Base-by-base conservation (phyloP, 1,284 basidiomycete genomes). In the Trametes pubescens region DNA sequence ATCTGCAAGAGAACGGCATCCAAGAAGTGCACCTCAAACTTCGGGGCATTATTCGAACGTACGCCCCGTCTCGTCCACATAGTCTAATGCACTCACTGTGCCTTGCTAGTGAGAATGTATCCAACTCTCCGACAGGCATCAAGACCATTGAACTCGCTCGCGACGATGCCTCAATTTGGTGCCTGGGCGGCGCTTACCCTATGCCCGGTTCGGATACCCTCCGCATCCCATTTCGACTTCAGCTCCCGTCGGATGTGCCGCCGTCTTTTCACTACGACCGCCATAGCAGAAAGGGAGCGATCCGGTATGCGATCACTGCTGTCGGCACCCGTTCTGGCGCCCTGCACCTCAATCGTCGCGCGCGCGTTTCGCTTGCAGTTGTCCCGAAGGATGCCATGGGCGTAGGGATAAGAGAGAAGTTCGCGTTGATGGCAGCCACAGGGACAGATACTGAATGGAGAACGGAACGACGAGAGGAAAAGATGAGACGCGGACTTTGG, bases 401-500 rank as follows among this genome's bases (percentile, higher is more conserved):
- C 4, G 59, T 63, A 11, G 54, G 60, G 2, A 51, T 67, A 0
- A 35, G 47, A 1, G 26, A 49, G 5, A 38, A 65, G 2, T 55
- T 72, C n/a, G 51, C 59, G 2, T 65, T 68, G 6, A 34, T 71
- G 18, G 65, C 1, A n/a, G 18, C 43, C 4, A 64, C 65, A 13
- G 35, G 53, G 1, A 34, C 29, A 1, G 64, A 65, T 21, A 55
- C 57, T 0, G 34, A 2, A 21, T 70, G 65, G 64, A 53, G 57
- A 44, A 67, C 53, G 4, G 7, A 47, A 8, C 44, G 44, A 5
- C 43, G 38, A 21, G 49, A 62, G 34, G 60, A 67, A 29, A 65
- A 65, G 32, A 70, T 73, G n/a, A 43, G 72, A 2, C 58, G 61
- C 22, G 68, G 71, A 4, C 49, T 72, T 4, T 73, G 69, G 68